These are phyloP conservation scores for Colletotrichum cordylinicola DNA, from an alignment of 2,329 filamentous ascomycete genomes.

Conservation along the genomic window DNA sequence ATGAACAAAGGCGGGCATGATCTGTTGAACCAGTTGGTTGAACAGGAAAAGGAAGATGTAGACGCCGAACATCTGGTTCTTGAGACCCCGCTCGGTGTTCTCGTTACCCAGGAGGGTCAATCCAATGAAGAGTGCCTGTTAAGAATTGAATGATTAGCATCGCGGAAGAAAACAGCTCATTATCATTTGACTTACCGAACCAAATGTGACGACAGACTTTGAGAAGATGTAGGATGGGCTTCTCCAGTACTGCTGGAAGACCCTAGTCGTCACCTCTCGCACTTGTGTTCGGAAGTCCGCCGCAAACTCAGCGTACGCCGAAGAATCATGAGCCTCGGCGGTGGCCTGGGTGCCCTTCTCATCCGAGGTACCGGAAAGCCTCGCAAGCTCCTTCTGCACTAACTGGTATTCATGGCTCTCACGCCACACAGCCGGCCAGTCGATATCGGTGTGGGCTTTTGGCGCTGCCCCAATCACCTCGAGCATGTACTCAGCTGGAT, in stretches of 20 bases:
- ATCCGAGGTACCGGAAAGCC: constrained; percentile 10
- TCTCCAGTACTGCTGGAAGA: constrained; percentile 82
- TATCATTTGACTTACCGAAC: constrained; percentile 28
- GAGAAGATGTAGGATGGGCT: constrained; percentile 78
- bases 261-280: constrained; percentile 63
- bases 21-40: constrained; percentile 46
- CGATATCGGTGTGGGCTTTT: constrained; percentile 49
- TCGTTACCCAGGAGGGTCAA: constrained; percentile 66
- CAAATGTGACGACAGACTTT: constrained; percentile 65
- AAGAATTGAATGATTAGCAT: background rate
- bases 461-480: constrained; percentile 37
- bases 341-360: background rate
- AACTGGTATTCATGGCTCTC: constrained; percentile 42
- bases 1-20: constrained; percentile 71
- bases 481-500: constrained; percentile 59
- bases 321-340: background rate
- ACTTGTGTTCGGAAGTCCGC: constrained; percentile 69
- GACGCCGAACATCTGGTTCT: constrained; percentile 70
- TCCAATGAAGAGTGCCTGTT: constrained; percentile 65
- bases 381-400: constrained; percentile 15
- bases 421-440: constrained; percentile 53
- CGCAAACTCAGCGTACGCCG: constrained; percentile 54
- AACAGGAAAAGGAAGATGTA: constrained; percentile 69
- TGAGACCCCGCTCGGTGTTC: constrained; percentile 64
- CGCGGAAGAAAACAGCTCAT: background rate